Evolutionary conservation across 495 filamentous ascomycete genomes (phyloP), one percentile per base, ranked within the genome.

Genomic region (Talaromyces stipitatus): DNA sequence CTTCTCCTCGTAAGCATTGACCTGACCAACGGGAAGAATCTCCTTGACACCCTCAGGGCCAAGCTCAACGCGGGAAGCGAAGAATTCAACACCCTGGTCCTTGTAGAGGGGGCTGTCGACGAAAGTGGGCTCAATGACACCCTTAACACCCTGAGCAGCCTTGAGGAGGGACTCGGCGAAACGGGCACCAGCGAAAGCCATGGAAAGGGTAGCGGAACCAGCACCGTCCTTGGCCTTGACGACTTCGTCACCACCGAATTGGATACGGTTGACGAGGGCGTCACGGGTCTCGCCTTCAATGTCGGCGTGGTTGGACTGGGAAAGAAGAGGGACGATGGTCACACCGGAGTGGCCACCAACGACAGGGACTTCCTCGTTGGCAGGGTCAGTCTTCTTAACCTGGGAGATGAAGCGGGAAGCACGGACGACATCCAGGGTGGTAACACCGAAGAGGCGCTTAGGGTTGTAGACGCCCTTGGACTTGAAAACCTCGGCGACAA

Each of bases 171-270:
- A 87, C 80, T 97, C 92, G 62, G 94, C 91, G 82, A 98, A 95
- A 69, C 94, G 90, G 61, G 91, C 91, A 82, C 94, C 94, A 65
- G 94, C 94, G 83, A 95, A 94, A 64, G 94, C 94, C 94, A 98
- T 98, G 73, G 91, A 96, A 59, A 98, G 87, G 59, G 94, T 98
- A 70, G 94, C 94, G 59, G 95, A 97, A 62, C 94, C 94, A 66
- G 92, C 91, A 75, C 94, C 94, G 72, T 90, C 91, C 85, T 98
- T 98, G 72, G 94, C 94, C 82, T 96, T 85, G 73, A 98, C 94
- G 61, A 98, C 94, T 84, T 98, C 94, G 73, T 98, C 94, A 82
- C 94, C 94, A 73, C 94, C 94, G 76, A 97, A 98, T 79, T 98
- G 94, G 65, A 98, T 95, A 69, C 94, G 92, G 71, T 92, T 85